Base-by-base conservation (phyloP, 1,284 basidiomycete species). In the Pyrrhoderma noxium region DNA sequence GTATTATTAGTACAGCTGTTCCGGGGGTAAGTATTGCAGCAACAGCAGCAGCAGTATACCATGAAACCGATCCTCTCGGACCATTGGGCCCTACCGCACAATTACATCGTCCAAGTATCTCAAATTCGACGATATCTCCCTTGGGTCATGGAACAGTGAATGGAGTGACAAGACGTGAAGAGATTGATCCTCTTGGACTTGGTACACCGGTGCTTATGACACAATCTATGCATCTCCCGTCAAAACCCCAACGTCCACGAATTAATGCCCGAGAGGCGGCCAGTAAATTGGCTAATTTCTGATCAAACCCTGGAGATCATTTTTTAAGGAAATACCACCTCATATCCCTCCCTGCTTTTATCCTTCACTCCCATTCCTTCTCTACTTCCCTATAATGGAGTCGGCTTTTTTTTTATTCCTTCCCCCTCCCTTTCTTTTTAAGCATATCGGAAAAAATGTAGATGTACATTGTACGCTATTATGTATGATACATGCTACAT, bases 221-320 rank as follows among this genome's bases (percentile, higher is more conserved):
- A 2, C 73, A 72, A 45, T 85, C 85, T 18, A 66, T 89, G 62
- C 77, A 82, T 16, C 71, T 83, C 39, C 77, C 52, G n/a, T 37
- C 43, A 18, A 41, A 79, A 56, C 80, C 85, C 8, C 77, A 75
- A 36, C 68, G 85, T 56, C 77, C 81, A 42, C 73, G 82, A 58
- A 63, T 91, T 60, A 88, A 91, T 65, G 80, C 89, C 5, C 73
- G 80, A 58, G 82, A 90, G 64, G 88, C 88, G n/a, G 88, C 89
- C 19, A 89, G 85, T 64, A 90, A 89, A 64, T 73, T 91, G 51
- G 88, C 87, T 7, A 90, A 90, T 62, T 87, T 90, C 82, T 86
- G 89, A 43, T 53, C n/a, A n/a, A n/a, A n/a, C n/a, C n/a, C n/a
- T n/a, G n/a, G n/a, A n/a, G n/a, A n/a, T n/a, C n/a, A n/a, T n/a